phyloP scores from a whole-genome alignment of 192 early-diverging fungal genomes.

The Neocallimastix lanati region DNA sequence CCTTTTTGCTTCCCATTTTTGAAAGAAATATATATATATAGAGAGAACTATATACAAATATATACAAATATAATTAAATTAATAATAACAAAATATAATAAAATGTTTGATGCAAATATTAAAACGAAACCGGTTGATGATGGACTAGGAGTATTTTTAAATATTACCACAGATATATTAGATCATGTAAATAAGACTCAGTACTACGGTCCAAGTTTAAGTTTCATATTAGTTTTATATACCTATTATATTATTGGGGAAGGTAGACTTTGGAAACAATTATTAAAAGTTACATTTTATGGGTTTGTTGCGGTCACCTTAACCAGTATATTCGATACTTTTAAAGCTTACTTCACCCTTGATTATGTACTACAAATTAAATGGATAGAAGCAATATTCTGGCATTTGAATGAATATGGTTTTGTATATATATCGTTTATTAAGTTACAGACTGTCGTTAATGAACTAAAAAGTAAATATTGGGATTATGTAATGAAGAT shows the following conservation, averaged over 20 bases:
- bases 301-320: background rate
- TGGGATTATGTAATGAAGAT: background rate
- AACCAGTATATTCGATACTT: background rate
- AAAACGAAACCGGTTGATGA: background rate
- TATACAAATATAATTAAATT: too few species aligned
- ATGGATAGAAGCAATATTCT: too few species aligned
- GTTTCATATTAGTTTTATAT: too few species aligned
- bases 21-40: too few species aligned
- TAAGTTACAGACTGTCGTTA: background rate
- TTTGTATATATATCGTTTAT: background rate
- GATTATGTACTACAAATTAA: background rate
- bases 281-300: background rate
- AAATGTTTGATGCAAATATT: background rate
- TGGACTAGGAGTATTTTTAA: background rate
- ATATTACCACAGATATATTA: background rate
- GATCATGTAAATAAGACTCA: background rate
- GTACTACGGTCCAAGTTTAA: background rate
- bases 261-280: background rate
- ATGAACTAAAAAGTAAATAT: background rate
- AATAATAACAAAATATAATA: too few species aligned
- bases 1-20: too few species aligned
- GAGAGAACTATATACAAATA: too few species aligned
- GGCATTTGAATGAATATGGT: too few species aligned
- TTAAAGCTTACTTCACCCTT: background rate
- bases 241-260: background rate